These are phyloP conservation scores for Podaxis sp. DNA, from an alignment of 768 basidiomycete genomes.

Conservation along the genomic window DNA sequence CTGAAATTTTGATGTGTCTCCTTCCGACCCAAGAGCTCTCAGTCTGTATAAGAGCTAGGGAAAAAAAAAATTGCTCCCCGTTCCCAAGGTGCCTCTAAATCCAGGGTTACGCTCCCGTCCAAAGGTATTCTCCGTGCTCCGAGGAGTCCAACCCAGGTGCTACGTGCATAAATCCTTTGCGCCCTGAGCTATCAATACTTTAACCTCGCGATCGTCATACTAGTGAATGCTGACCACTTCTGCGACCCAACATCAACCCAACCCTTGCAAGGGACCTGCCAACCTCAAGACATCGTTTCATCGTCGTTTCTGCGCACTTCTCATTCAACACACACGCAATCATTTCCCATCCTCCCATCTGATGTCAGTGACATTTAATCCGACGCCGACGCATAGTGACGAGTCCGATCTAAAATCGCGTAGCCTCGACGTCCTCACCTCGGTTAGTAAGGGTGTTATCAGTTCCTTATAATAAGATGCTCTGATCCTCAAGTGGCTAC, in stretches of 20 bases:
- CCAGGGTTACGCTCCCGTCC: neutral
- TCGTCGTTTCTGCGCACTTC: neutral
- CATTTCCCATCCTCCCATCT: neutral
- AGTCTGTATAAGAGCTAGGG: too few species aligned
- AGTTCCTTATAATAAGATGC: constrained; percentile 1
- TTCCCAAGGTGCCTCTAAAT: too few species aligned
- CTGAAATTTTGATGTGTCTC: too few species aligned
- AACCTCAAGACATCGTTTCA: neutral
- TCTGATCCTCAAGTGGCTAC: neutral
- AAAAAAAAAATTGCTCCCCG: too few species aligned
- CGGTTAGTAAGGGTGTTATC: neutral
- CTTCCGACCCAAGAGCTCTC: too few species aligned
- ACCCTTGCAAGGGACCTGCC: neutral
- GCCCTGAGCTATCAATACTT: neutral
- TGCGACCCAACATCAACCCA: neutral
- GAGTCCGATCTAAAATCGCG: constrained; percentile 9
- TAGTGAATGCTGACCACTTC: neutral
- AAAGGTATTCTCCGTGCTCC: constrained; percentile 8
- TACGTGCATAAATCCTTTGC: neutral
- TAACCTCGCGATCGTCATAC: neutral
- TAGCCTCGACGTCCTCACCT: neutral
- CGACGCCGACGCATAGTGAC: neutral
- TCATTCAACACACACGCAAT: neutral
- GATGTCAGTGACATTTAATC: neutral
- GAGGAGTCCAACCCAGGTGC: constrained; percentile 5